Evolutionary conservation across 31 red algal species (phyloP), one percentile per base, ranked within the genome.

Genomic region (Bonnemaisonia californica): DNA sequence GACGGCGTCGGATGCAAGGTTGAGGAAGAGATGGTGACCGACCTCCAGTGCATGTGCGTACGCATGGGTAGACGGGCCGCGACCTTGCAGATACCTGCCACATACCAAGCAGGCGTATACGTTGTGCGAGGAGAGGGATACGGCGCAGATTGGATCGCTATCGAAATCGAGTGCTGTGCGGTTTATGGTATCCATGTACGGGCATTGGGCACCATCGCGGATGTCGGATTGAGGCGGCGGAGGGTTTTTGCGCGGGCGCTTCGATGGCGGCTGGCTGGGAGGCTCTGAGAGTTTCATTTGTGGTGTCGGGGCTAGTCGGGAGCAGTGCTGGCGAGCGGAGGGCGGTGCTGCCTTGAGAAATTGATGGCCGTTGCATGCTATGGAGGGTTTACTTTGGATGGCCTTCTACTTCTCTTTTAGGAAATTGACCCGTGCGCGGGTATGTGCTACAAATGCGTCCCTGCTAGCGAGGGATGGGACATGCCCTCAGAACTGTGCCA

Each of bases 41-140:
- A 41, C 73, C 28, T 79, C 66, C 2, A 97, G 42, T 8, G 94
- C 69, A 71, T 97, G 94, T 56, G 48, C 68, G 79, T 90, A 93
- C 24, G 90, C 94, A 29, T 71, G 94, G 21, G 94, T 82, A 12
- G 86, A 85, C 31, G 86, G 80, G 22, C 79, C 61, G 21, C 83
- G 86, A 45, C 94, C 94, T 62, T 90, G 82, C 21, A 97, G 51
- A 87, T 81, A 97, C 13, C 74, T 84, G 4, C 85, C 86, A 70
- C 94, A 97, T 27, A 97, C 77, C 7, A 97, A 71, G 73, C 94
- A 97, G 37, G 84, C 83, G 69, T 97, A 97, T 21, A 97, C 74
- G 57, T 97, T 93, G 81, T 89, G 89, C 22, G 82, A 84, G 21
- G 42, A 57, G 42, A 97, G 89, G n/a, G 94, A 76, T 7, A 87